phyloP scores from a whole-genome alignment of 2,329 filamentous ascomycete genomes.

The Diaporthe helianthi region DNA sequence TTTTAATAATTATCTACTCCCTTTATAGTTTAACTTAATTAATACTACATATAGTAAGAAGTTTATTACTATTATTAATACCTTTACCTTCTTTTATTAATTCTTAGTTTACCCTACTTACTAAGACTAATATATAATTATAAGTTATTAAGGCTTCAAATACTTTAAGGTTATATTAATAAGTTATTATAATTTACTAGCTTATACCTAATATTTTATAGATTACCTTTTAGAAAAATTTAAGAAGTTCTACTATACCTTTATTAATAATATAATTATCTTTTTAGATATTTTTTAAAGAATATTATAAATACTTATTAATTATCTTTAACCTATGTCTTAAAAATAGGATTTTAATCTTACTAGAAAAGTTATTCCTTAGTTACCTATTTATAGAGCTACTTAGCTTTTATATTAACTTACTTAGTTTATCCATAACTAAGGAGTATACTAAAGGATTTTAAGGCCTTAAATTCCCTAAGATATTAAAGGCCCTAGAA shows the following conservation, averaged over 20 bases:
- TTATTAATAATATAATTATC: slow-evolving; percentile 24
- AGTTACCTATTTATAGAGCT: too few species aligned
- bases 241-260: neutral
- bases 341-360: too few species aligned
- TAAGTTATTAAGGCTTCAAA: neutral
- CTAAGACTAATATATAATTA: neutral
- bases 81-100: neutral
- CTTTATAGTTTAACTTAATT: neutral
- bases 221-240: neutral
- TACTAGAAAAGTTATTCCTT: too few species aligned
- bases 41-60: neutral
- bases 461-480: neutral
- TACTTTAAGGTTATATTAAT: neutral
- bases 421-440: neutral
- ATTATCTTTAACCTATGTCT: too few species aligned
- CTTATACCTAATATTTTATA: slow-evolving; percentile 5
- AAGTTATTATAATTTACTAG: neutral
- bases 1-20: slow-evolving; percentile 8
- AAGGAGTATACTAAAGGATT: neutral
- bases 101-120: neutral
- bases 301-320: neutral
- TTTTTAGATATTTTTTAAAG: slow-evolving; percentile 6
- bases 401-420: neutral
- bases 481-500: too few species aligned
- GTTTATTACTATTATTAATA: neutral